Evolutionary conservation across 2,329 filamentous ascomycete species (phyloP).

Genomic region (Clarireedia paspali): DNA sequence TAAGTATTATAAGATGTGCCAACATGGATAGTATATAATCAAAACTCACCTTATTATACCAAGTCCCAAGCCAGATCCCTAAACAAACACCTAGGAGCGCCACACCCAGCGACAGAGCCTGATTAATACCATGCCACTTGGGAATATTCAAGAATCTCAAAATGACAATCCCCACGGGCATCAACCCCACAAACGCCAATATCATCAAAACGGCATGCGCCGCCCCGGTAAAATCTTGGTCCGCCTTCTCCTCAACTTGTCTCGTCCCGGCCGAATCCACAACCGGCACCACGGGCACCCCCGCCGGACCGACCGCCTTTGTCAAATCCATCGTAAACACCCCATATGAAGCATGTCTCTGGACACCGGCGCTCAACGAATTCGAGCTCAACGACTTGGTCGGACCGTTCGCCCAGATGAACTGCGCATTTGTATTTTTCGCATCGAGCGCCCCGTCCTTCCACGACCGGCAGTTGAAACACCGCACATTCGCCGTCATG

Average conservation of each 20-base stretch:
- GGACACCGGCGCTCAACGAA: conserved; percentile 36
- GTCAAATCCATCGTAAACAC: conserved; percentile 48
- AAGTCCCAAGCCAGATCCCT: conserved; percentile 41
- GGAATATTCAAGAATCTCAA: conserved; percentile 44
- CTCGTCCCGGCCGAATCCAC: conserved; percentile 26
- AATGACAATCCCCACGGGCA: conserved; percentile 48
- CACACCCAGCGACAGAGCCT: conserved; percentile 41
- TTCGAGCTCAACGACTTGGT: conserved; percentile 37
- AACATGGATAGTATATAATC: conserved; percentile 19
- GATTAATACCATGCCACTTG: conserved; percentile 47
- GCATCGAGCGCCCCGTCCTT: conserved; percentile 40
- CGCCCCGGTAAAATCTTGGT: conserved; percentile 24
- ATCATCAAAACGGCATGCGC: conserved; percentile 44
- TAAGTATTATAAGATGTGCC: conserved; percentile 1
- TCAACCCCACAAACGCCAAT: conserved; percentile 44
- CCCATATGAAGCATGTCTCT: conserved; percentile 46
- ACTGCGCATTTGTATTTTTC: conserved; percentile 36
- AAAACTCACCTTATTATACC: conserved; percentile 45
- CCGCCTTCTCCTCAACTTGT: conserved; percentile 33
- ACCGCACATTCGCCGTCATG: conserved; percentile 43
- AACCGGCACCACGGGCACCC: conserved; percentile 33
- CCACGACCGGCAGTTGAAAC: conserved; percentile 47
- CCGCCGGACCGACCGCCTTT: conserved; percentile 39
- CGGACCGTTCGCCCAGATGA: conserved; percentile 50
- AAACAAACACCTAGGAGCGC: conserved; percentile 43